A percentile compares a stretch with the other conserved stretches of the same genome.
These are phyloP conservation scores for Saturnispora serradocipensis DNA, from an alignment of 805 yeast species.

Conservation along the genomic window DNA sequence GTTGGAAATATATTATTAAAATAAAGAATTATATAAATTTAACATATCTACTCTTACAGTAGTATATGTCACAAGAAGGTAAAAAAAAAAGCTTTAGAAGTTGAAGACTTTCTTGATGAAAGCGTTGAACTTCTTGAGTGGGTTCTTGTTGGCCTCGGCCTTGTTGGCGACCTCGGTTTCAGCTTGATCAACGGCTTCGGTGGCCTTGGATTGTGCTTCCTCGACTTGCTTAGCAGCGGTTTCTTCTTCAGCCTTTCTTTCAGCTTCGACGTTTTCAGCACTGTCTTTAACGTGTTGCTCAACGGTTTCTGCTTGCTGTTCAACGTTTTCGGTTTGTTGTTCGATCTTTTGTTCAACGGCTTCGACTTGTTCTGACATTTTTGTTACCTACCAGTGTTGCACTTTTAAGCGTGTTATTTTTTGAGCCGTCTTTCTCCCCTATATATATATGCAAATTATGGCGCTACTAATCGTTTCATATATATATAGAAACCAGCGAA, in stretches of 20 bases:
- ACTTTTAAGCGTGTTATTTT: background rate
- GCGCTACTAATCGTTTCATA: background rate
- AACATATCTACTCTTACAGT: background rate
- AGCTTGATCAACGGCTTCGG: background rate
- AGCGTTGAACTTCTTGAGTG: conserved; percentile 22
- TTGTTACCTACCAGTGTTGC: background rate
- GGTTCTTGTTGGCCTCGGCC: conserved; percentile 4
- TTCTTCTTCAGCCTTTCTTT: conserved; percentile 3
- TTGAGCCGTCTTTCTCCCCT: background rate
- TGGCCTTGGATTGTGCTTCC: background rate
- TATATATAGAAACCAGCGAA: background rate
- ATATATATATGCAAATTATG: background rate
- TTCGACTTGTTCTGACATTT: conserved; percentile 2
- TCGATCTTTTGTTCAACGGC: conserved; percentile 16
- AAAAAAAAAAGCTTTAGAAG: conserved; percentile 1
- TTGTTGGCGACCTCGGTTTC: background rate
- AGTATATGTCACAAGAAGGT: background rate
- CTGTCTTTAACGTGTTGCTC: conserved; percentile 2
- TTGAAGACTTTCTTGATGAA: conserved; percentile 23
- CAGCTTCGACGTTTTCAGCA: background rate
- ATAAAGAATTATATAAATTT: background rate
- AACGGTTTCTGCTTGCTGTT: background rate
- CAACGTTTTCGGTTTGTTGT: conserved; percentile 9
- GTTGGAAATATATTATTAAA: background rate
- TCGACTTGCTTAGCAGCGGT: background rate